Percentiles rank a stretch among this genome's conserved stretches.
phyloP scores from a whole-genome alignment of 2,329 filamentous ascomycete species.

The Tolypocladium paradoxum region DNA sequence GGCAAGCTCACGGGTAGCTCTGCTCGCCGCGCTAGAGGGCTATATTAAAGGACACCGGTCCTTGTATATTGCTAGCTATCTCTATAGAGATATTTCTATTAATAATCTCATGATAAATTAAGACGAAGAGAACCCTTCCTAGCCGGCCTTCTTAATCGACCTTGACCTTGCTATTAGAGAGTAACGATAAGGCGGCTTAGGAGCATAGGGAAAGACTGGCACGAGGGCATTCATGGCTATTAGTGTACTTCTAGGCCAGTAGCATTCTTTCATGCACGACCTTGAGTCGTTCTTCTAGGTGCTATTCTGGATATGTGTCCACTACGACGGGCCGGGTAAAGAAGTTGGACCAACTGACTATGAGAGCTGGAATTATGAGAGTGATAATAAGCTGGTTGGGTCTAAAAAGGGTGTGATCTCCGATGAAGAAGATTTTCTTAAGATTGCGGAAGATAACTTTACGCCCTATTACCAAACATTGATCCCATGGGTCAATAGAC shows the following conservation, averaged over 20 bases:
- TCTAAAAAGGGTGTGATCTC: constrained; percentile 1
- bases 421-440: constrained; percentile 13
- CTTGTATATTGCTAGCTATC: constrained; percentile 22
- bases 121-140: constrained; percentile 25
- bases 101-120: constrained; percentile 37
- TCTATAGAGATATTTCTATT: constrained; percentile 32
- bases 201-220: constrained; percentile 29
- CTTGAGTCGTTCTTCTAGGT: constrained; percentile 37
- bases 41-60: constrained; percentile 28
- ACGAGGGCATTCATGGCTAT: constrained; percentile 38
- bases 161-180: constrained; percentile 26
- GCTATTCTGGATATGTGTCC: constrained; percentile 32
- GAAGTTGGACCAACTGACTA: constrained; percentile 1
- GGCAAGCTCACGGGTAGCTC: constrained; percentile 22
- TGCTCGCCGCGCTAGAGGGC: constrained; percentile 24
- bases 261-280: constrained; percentile 35
- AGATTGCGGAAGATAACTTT: constrained; percentile 11
- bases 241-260: constrained; percentile 26
- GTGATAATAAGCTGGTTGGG: not conserved
- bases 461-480: constrained; percentile 18
- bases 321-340: constrained; percentile 22
- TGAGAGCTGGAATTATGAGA: constrained; percentile 9
- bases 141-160: constrained; percentile 29
- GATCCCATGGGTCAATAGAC: constrained; percentile 18
- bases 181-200: constrained; percentile 19